Base-by-base conservation (phyloP, 805 yeast species). In the Wickerhamomyces hampshirensis region DNA sequence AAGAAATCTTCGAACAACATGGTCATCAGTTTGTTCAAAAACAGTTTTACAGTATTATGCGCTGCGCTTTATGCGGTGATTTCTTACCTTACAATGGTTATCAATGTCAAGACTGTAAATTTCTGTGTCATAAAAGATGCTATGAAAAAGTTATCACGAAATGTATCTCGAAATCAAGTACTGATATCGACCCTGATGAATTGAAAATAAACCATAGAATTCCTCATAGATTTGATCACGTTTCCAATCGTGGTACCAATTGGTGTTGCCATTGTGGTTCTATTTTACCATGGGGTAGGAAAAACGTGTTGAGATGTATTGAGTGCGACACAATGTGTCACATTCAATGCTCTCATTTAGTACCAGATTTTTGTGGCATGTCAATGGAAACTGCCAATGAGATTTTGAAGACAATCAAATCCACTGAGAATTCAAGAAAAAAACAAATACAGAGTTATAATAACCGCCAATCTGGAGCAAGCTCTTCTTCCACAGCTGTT, bases 221-320 rank as follows among this genome's bases (percentile, higher is more conserved):
- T 49, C 98, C 98, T 24, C 99, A 93, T 59, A 77, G 96, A 58
- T 91, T 91, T 59, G 96, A 85, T 48, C 89, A 91, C n/a, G 76
- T 79, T 18, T 74, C 93, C 13, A 93, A 93, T 55, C 80, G 88
- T 62, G 94, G 96, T 51, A 94, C 99, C 3, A 89, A 91, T 56
- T 93, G 99, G 99, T 93, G 99, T 65, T 93, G 98, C 51, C 99
- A 93, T 59, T 93, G 99, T 72, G 99, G 99, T 43, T 87, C 87
- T 56, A 80, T 93, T 35, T 69, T 93, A 44, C 98, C 98, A 13
- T 82, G 96, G 83, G 96, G 98, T 35, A 77, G 82, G 53, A 88
- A 87, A 60, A 88, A 85, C 50, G 94, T 89, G 9, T 73, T 96
- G 34, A 93, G 87, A 59, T 91, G 98, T 70, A 67, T 83, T 5